These are phyloP conservation scores for Wallacemonas sp. DNA, from an alignment of 208 protist genomes.

Conservation along the genomic window DNA sequence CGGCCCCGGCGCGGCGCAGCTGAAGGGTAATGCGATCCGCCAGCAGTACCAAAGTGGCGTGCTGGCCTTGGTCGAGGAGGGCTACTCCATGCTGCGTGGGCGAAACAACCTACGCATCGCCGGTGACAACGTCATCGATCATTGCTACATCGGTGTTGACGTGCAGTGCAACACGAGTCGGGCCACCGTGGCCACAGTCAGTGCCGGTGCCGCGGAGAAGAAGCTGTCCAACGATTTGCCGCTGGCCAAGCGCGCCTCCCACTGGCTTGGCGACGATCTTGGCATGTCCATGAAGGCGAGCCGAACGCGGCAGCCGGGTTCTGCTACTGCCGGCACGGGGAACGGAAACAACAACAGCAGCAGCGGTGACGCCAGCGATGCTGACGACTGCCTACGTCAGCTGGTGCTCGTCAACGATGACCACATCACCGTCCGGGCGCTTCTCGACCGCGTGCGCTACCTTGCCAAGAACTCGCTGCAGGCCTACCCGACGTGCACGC, in stretches of 20 bases:
- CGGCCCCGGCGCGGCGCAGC: constrained; percentile 45
- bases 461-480: constrained; percentile 25
- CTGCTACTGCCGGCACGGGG: no score
- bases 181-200: background rate
- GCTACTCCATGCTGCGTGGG: constrained; percentile 25
- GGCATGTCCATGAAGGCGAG: constrained; percentile 4
- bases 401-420: constrained; percentile 4
- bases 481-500: constrained; percentile 48
- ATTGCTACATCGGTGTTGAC: constrained; percentile 80
- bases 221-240: constrained; percentile 41
- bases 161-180: constrained; percentile 41
- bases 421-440: background rate
- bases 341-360: background rate
- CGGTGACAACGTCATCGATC: constrained; percentile 84
- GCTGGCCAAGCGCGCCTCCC: constrained; percentile 34
- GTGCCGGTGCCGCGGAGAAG: constrained; percentile 12
- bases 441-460: constrained; percentile 9
- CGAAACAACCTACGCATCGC: constrained; percentile 59
- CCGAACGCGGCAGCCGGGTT: background rate
- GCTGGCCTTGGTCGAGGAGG: constrained; percentile 59
- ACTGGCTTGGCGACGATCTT: constrained; percentile 25
- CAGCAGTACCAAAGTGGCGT: constrained; percentile 77
- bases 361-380: background rate
- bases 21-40: constrained; percentile 73
- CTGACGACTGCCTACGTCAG: background rate